Evolutionary conservation across 768 basidiomycete genomes (phyloP), one percentile per base, ranked within the genome.

Genomic region (Trametes cubensis): DNA sequence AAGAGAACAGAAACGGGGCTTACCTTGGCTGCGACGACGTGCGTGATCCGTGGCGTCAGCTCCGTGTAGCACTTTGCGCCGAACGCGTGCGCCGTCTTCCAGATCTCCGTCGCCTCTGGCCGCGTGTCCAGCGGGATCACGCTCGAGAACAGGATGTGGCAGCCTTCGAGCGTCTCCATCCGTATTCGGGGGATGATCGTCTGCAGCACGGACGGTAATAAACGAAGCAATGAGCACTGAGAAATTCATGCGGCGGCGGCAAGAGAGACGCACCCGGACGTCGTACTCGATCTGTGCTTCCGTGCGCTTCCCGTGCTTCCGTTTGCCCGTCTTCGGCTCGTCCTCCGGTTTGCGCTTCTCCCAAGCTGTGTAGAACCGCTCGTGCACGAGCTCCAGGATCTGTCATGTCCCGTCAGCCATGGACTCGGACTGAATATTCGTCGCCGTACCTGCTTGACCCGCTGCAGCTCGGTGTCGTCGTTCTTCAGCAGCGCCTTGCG

Each of bases 1-100:
- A 42, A 21, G 23, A 44, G 44, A 40, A 67, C 73, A 60, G 63
- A 40, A n/a, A 10, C 34, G 10, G 34, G 5, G 34, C 34, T 52
- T 45, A 92, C 92, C 82, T 94, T 93, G 10, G 89, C 91, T 21
- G 94, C 90, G 21, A 99, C 93, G 41, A 98, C 88, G 68, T 99
- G 97, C 0, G 96, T 98, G 21, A 91, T 83, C 2, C 81, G 76
- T 26, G 72, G 74, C 5, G 80, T 81, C 42, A 97, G 72, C 64
- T 93, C 87, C 17, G 83, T 87, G 49, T 86, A 83, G 73, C 89
- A 92, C 49, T 79, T 80, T 2, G 96, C 96, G 10, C 96, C 96
- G 68, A 97, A 98, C 76, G 90, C 88, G 50, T 83, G 81, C 14
- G 96, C 94, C 72, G 89, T 81, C 66, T 84, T 81, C 94, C 94